Percentiles rank a stretch among this genome's conserved stretches.
phyloP scores from a whole-genome alignment of 1,284 basidiomycete genomes.

The Amylostereum chailletii region DNA sequence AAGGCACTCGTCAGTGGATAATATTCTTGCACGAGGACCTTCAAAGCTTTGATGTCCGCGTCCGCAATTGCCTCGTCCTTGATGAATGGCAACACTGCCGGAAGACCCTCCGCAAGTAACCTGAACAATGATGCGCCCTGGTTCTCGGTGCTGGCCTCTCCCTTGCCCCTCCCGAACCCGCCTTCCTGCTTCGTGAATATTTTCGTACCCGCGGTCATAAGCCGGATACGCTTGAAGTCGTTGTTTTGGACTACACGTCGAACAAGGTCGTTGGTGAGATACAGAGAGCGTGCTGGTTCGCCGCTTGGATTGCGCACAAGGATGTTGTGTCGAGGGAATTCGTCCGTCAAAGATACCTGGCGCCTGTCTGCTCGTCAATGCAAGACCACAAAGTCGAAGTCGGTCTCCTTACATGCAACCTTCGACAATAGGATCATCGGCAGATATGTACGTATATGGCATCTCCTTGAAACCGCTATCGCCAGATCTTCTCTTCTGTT shows the following conservation, averaged over 20 bases:
- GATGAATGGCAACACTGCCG: constrained; percentile 76
- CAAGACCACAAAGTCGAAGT: constrained; percentile 1
- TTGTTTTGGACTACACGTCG: constrained; percentile 77
- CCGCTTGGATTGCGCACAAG: constrained; percentile 86
- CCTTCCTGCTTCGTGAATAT: constrained; percentile 66
- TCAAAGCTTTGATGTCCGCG: constrained; percentile 54
- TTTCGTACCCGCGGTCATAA: constrained; percentile 90
- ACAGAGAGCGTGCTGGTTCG: constrained; percentile 75
- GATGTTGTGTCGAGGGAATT: constrained; percentile 71
- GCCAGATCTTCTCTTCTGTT: constrained; percentile 22
- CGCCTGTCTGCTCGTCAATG: constrained; percentile 32
- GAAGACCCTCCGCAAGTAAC: constrained; percentile 80
- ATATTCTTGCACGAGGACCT: constrained; percentile 61
- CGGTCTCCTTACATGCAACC: constrained; percentile 53
- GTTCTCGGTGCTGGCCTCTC: constrained; percentile 9
- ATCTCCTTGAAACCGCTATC: constrained; percentile 77
- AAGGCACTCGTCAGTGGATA: constrained; percentile 72
- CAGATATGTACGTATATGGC: constrained; percentile 77
- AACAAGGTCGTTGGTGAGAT: constrained; percentile 83
- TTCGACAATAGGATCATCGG: constrained; percentile 62
- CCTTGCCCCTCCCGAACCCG: constrained; percentile 19
- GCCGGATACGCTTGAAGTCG: constrained; percentile 77
- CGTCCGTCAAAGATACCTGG: constrained; percentile 65
- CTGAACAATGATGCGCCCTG: constrained; percentile 55
- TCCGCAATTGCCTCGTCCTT: constrained; percentile 55